phyloP scores from a whole-genome alignment of 805 yeast genomes.

The Clavispora phyllophila region DNA sequence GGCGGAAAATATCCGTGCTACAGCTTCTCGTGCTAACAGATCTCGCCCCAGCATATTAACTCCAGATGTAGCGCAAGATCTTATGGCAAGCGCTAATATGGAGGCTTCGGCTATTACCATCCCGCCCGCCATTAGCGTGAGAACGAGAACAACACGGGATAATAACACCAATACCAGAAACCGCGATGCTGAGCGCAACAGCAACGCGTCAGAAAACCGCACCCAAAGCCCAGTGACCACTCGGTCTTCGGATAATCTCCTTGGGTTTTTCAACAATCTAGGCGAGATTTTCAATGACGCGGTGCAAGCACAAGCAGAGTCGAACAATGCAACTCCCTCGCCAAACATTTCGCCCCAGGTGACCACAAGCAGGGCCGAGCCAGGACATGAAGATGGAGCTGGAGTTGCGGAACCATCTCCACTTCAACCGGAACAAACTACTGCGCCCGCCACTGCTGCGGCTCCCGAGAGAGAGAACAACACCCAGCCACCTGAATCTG shows the following conservation, averaged over 20 bases:
- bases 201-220: neutral
- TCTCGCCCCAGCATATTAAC: slow-evolving; percentile 32
- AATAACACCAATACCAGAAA: neutral
- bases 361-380: neutral
- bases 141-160: neutral
- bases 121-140: neutral
- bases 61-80: slow-evolving; percentile 34
- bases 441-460: neutral
- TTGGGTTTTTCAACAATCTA: slow-evolving; percentile 7
- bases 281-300: slow-evolving; percentile 10
- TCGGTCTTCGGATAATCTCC: neutral
- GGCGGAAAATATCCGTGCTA: slow-evolving; percentile 19
- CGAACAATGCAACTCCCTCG: neutral
- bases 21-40: slow-evolving; percentile 27
- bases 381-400: neutral
- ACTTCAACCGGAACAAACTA: neutral
- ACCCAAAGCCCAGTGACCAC: neutral
- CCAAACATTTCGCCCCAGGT: neutral
- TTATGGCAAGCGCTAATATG: slow-evolving; percentile 23
- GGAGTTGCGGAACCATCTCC: neutral
- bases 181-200: neutral
- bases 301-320: slow-evolving; percentile 1
- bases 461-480: neutral
- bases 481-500: neutral
- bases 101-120: slow-evolving; percentile 19